Percentiles rank a stretch among this genome's conserved stretches.
Conservation (phyloP, 441 rosid species). For the Breynia disticha region DNA sequence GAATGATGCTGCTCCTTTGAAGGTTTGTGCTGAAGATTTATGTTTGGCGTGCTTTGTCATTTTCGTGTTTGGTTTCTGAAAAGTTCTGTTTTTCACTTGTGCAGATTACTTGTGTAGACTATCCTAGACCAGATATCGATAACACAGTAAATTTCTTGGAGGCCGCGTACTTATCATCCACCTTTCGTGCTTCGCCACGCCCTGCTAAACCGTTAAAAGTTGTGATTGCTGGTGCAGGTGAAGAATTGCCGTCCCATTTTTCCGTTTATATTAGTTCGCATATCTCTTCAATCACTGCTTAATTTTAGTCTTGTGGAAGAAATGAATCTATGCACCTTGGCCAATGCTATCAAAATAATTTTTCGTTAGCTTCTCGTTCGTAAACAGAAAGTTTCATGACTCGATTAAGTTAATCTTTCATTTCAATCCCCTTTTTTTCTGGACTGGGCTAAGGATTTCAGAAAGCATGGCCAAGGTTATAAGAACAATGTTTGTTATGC, state of each 20-base stretch:
- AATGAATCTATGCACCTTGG: too few species aligned
- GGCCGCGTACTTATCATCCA: constrained; percentile 72
- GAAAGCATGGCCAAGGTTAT: too few species aligned
- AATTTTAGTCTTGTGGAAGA: too few species aligned
- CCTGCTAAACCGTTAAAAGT: constrained; percentile 68
- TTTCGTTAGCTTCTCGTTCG: too few species aligned
- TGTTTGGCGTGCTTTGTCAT: background rate
- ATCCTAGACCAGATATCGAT: constrained; percentile 80
- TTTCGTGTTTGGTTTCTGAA: background rate
- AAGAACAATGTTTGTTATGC: too few species aligned
- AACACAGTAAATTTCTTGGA: constrained; percentile 67
- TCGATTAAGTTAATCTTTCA: too few species aligned
- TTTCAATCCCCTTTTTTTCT: too few species aligned
- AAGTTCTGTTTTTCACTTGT: background rate
- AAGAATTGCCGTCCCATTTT: background rate
- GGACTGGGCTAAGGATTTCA: too few species aligned
- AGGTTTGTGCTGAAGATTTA: constrained; percentile 10
- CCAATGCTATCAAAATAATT: too few species aligned
- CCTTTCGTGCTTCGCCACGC: constrained; percentile 54
- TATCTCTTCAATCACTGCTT: background rate
- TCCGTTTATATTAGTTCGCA: background rate
- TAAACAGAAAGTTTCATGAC: too few species aligned
- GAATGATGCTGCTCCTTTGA: constrained; percentile 27
- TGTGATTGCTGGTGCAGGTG: constrained; percentile 92
- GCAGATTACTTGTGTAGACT: constrained; percentile 79